These are phyloP conservation scores for Nitzschia palea DNA, from an alignment of 108 stramenopile species.

Conservation along the genomic window DNA sequence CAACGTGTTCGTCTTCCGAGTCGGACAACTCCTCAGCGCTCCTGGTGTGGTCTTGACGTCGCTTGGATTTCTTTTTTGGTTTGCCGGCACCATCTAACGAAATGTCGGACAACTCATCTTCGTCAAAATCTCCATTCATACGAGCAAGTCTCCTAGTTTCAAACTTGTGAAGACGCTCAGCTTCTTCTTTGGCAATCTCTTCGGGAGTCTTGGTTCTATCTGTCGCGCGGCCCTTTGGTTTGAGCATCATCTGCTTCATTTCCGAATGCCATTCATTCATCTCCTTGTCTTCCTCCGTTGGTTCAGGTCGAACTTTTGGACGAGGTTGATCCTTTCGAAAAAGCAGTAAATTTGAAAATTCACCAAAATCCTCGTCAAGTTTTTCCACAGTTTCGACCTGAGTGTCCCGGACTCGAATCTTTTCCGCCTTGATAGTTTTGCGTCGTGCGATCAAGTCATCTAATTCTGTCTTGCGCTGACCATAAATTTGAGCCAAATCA, in stretches of 20 bases:
- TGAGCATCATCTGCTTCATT: constrained; percentile 76
- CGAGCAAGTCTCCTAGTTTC: constrained; percentile 88
- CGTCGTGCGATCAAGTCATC: constrained; percentile 88
- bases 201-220: constrained; percentile 95
- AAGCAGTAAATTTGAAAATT: constrained; percentile 70
- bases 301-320: constrained; percentile 22
- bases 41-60: background rate
- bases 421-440: constrained; percentile 88
- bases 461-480: constrained; percentile 80
- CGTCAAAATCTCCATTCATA: constrained; percentile 90
- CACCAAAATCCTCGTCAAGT: constrained; percentile 86
- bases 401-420: constrained; percentile 79
- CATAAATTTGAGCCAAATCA: constrained; percentile 61
- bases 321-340: constrained; percentile 72
- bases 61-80: constrained; percentile 13
- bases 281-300: constrained; percentile 64
- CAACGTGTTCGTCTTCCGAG: constrained; percentile 61
- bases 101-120: constrained; percentile 85
- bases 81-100: constrained; percentile 45
- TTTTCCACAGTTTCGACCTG: constrained; percentile 82
- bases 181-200: constrained; percentile 93
- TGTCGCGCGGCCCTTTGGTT: constrained; percentile 74
- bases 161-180: constrained; percentile 81
- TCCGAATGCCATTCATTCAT: constrained; percentile 83
- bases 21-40: constrained; percentile 69